Evolutionary conservation across 208 protist genomes (phyloP), one percentile per base, ranked within the genome.

Genomic region (Trypanosoma platydactyli): DNA sequence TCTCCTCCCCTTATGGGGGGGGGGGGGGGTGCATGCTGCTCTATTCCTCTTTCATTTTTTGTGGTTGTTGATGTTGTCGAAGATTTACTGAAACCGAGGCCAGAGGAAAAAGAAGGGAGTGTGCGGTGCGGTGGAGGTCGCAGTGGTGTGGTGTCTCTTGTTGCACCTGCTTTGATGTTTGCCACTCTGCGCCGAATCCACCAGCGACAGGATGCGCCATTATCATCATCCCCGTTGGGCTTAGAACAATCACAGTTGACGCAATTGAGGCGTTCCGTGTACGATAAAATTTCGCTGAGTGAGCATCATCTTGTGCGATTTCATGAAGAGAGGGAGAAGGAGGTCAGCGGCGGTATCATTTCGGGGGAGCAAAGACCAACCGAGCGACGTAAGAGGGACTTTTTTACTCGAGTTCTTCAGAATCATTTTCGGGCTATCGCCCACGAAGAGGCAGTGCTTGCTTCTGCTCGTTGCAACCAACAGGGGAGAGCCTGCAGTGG

Each of bases 181-280:
- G 55, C 51, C 22, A 35, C 61, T 29, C 73, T 86, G 41, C 76
- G 80, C 35, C 30, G 61, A 16, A 73, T 86, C 55, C 45, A 71
- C 38, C 30, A 64, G 18, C 50, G 24, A 11, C 53, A 48, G 25
- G 52, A 38, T 42, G 51, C 51, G 51, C 38, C 51, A 13, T 30
- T 25, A 11, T 64, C 59, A 33, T 16, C 42, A 42, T 54, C 46
- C 13, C 13, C 33, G 3, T 38, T 38, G 33, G 33, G 9, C 9
- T 5, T n/a, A 12, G 18, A 22, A 12, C 44, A 48, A 25, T 46
- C 45, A 12, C 44, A 48, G 45, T 46, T 25, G 5, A 35, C 62
- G 1, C 54, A 38, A 29, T 25, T 74, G 12, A 30, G 13, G 30
- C 61, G 44, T 44, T 44, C 68, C 22, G 68, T 55, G 15, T 73